Conservation (phyloP, 2,329 filamentous ascomycete species). For the Parascedosporium putredinis region DNA sequence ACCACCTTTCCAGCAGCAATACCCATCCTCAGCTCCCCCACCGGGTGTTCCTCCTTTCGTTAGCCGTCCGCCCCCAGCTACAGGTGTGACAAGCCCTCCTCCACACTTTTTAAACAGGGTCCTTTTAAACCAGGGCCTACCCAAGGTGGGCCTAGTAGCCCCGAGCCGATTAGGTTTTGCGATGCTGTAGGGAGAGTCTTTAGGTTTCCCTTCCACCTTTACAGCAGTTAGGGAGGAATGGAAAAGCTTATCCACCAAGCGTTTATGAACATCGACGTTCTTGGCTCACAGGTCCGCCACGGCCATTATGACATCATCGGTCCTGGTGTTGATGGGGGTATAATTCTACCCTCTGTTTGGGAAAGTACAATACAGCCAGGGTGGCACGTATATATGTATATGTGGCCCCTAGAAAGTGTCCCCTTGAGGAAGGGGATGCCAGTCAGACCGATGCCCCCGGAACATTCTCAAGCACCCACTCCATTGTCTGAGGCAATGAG, state of each 20-base stretch:
- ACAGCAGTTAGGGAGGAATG: background rate
- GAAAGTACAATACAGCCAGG: conserved; percentile 71
- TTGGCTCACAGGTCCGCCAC: background rate
- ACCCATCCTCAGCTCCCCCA: too few species aligned
- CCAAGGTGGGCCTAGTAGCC: too few species aligned
- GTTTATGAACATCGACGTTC: background rate
- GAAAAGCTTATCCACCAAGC: background rate
- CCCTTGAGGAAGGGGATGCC: background rate
- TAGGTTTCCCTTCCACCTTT: background rate
- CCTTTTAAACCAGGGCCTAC: too few species aligned
- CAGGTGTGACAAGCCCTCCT: too few species aligned
- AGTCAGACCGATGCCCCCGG: background rate
- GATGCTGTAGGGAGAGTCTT: background rate
- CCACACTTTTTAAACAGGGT: too few species aligned
- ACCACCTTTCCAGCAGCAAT: too few species aligned
- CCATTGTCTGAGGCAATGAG: background rate
- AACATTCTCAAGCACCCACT: background rate
- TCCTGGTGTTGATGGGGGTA: background rate
- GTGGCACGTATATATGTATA: conserved; percentile 56
- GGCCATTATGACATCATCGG: background rate
- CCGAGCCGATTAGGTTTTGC: background rate
- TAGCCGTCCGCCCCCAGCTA: too few species aligned
- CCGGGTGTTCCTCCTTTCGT: too few species aligned
- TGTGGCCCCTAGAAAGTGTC: conserved; percentile 43
- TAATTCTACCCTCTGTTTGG: conserved; percentile 43